Evolutionary conservation across 768 basidiomycete genomes (phyloP).

Genomic region (Botryobasidium botryosum): DNA sequence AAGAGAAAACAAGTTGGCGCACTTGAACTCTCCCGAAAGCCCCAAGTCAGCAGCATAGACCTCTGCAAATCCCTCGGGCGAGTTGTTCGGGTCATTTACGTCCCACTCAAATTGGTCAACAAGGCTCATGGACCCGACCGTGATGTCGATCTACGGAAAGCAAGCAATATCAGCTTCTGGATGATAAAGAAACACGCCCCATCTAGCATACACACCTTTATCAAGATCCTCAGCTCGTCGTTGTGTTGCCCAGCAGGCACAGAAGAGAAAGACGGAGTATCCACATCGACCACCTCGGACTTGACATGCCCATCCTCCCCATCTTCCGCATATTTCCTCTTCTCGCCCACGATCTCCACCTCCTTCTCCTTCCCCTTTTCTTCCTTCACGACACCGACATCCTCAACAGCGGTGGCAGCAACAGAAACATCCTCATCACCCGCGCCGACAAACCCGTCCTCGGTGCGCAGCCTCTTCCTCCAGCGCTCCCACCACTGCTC

Average conservation of each 20-base stretch:
- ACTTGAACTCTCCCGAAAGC: slow-evolving; percentile 85
- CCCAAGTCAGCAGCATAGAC: slow-evolving; percentile 77
- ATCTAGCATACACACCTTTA: too few species aligned
- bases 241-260: too few species aligned
- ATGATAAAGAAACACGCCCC: too few species aligned
- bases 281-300: slow-evolving; percentile 25
- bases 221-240: slow-evolving; percentile 85
- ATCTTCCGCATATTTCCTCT: slow-evolving; percentile 33
- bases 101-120: slow-evolving; percentile 99
- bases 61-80: slow-evolving; percentile 86
- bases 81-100: slow-evolving; percentile 56
- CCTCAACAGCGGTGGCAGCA: slow-evolving; percentile 5
- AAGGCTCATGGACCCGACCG: slow-evolving; percentile 80
- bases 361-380: slow-evolving; percentile 15
- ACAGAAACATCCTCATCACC: slow-evolving; percentile 19
- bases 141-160: slow-evolving; percentile 67
- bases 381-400: slow-evolving; percentile 7
- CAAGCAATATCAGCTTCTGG: slow-evolving; percentile 2
- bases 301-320: slow-evolving; percentile 54
- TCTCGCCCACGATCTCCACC: slow-evolving; percentile 15
- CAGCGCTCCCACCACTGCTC: slow-evolving; percentile 55
- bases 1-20: slow-evolving; percentile 16
- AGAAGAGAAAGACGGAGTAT: too few species aligned
- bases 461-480: slow-evolving; percentile 37
- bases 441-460: slow-evolving; percentile 20